Conservation (phyloP, 78 protist species). For the Emiliania huxleyi region DNA sequence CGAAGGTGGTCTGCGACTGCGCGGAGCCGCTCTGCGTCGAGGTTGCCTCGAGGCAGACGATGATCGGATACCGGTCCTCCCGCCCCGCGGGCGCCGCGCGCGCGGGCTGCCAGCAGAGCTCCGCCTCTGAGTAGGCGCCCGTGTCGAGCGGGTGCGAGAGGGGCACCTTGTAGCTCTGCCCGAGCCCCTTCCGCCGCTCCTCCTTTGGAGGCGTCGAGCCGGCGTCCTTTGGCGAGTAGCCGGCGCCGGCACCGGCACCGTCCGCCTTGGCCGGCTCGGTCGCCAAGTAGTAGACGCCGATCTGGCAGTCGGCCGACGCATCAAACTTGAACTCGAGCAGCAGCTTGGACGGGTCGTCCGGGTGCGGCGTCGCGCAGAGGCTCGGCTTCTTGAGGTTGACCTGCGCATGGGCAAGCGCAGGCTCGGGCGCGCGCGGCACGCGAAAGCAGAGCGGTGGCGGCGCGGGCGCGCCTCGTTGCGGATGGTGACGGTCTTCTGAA, state of each 20-base stretch:
- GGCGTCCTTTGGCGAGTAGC: not conserved
- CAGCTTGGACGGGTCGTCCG: not conserved
- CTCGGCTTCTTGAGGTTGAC: slow-evolving; percentile 45
- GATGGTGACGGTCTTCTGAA: slow-evolving; percentile 36
- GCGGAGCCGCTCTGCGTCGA: not conserved
- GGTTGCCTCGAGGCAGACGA: not conserved
- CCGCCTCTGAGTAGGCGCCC: not conserved
- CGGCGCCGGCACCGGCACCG: not conserved
- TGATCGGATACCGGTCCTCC: slow-evolving; percentile 24
- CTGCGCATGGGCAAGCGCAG: too few relatives aligned
- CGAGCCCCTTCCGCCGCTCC: not conserved
- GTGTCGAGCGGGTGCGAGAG: not conserved
- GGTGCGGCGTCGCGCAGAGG: not conserved
- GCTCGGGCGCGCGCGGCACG: too few relatives aligned
- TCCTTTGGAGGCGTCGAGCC: not conserved
- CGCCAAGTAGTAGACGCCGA: not conserved
- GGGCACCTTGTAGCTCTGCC: not conserved
- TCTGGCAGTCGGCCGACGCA: slow-evolving; percentile 7
- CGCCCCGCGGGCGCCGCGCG: not conserved
- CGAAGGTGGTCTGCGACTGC: slow-evolving; percentile 39
- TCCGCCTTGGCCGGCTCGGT: not conserved
- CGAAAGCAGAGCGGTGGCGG: too few relatives aligned
- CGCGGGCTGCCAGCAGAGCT: not conserved
- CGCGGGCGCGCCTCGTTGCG: too few relatives aligned
- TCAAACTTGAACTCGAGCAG: slow-evolving; percentile 27